A percentile compares a stretch with the other conserved stretches of the same genome.
These are phyloP conservation scores for Calonectria hongkongensis DNA, from an alignment of 2,329 filamentous ascomycete genomes.

Conservation along the genomic window DNA sequence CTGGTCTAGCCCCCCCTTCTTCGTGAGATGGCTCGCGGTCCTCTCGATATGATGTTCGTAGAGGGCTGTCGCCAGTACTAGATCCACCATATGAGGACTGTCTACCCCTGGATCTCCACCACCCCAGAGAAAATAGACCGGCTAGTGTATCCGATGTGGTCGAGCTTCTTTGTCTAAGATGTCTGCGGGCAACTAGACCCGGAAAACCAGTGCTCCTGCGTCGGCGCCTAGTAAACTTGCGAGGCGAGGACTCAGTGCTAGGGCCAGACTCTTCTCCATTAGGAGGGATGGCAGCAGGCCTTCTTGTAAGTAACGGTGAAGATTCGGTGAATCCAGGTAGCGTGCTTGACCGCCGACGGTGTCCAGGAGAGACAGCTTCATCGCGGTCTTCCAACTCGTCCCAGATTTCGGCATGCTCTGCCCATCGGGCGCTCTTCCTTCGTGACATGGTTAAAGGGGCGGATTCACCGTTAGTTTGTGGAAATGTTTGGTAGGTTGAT, in stretches of 20 bases:
- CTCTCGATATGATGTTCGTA: conserved; percentile 47
- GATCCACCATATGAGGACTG: conserved; percentile 50
- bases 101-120: conserved; percentile 66
- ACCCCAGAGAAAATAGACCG: conserved; percentile 72
- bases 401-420: conserved; percentile 89
- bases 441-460: conserved; percentile 63
- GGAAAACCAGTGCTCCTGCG: conserved; percentile 78
- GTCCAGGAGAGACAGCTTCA: conserved; percentile 62
- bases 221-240: conserved; percentile 64
- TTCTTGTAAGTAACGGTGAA: conserved; percentile 63
- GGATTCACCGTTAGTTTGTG: conserved; percentile 60
- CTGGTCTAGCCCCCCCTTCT: conserved; percentile 36
- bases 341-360: conserved; percentile 69
- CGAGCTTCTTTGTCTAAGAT: conserved; percentile 62
- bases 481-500: conserved; percentile 69
- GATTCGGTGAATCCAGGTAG: conserved; percentile 65
- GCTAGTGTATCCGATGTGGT: conserved; percentile 70
- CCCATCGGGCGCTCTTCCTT: conserved; percentile 72
- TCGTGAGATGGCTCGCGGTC: conserved; percentile 39
- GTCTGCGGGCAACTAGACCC: conserved; percentile 73
- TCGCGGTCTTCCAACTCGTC: conserved; percentile 88
- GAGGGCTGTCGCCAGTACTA: conserved; percentile 43
- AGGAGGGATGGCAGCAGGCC: conserved; percentile 57
- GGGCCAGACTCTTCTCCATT: conserved; percentile 54
- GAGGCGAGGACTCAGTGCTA: conserved; percentile 57